Percentiles rank a stretch among this genome's conserved stretches.
phyloP scores from a whole-genome alignment of 1,284 basidiomycete genomes.

The Macrocybe sp. region DNA sequence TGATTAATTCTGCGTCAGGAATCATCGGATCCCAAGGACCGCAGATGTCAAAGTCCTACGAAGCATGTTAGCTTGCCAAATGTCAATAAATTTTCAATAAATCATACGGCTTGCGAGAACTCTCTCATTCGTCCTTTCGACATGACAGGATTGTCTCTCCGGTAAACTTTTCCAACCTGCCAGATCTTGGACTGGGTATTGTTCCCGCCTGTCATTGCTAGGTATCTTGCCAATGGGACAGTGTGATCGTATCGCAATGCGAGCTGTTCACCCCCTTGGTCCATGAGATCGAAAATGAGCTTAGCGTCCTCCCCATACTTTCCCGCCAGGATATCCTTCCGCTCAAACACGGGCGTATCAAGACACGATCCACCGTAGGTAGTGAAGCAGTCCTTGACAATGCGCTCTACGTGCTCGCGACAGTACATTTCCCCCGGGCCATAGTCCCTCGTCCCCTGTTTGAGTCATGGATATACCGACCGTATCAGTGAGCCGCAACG shows the following conservation, averaged over 20 bases:
- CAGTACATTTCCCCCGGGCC: slow-evolving; percentile 93
- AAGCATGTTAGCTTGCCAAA: neutral
- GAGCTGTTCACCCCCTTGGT: slow-evolving; percentile 98
- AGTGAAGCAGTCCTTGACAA: slow-evolving; percentile 87
- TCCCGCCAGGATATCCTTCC: slow-evolving; percentile 91
- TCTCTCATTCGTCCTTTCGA: slow-evolving; percentile 98
- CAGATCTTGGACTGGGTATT: slow-evolving; percentile 79
- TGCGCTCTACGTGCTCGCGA: slow-evolving; percentile 86
- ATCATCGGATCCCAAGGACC: slow-evolving; percentile 96
- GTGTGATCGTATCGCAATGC: slow-evolving; percentile 96
- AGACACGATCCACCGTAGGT: slow-evolving; percentile 90
- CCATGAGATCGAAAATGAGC: slow-evolving; percentile 96
- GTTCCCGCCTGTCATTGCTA: slow-evolving; percentile 89
- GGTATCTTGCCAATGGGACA: slow-evolving; percentile 92
- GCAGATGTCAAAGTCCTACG: slow-evolving; percentile 92
- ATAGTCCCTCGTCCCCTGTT: slow-evolving; percentile 93
- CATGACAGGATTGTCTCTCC: slow-evolving; percentile 96
- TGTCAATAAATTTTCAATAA: neutral
- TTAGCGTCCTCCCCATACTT: slow-evolving; percentile 99
- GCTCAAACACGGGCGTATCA: slow-evolving; percentile 97
- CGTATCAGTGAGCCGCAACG: neutral
- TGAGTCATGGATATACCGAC: slow-evolving; percentile 7
- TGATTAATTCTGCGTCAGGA: slow-evolving; percentile 91
- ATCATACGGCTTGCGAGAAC: slow-evolving; percentile 92
- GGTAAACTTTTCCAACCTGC: slow-evolving; percentile 98